Base-by-base conservation (phyloP, 352 stramenopile genomes). In the Pythium grandisporangium region DNA sequence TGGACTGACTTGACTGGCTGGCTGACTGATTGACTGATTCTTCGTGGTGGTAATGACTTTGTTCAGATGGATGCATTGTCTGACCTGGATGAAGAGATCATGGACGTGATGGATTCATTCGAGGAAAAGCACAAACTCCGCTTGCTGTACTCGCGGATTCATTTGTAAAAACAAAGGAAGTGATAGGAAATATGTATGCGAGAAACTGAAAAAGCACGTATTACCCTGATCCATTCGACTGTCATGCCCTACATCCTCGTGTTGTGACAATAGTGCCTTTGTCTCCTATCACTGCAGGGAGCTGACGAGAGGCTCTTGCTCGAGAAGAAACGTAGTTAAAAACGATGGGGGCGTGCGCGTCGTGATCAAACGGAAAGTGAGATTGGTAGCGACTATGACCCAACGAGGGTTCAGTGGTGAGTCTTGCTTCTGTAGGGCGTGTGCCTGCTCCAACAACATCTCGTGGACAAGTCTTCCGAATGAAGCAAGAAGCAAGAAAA, bases 321-420 rank as follows among this genome's bases (percentile, higher is more conserved):
- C 69, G 34, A 83, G 59, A 21, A 88, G 46, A 38, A 85, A 85
- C 40, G 74, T 82, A 25, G 71, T 85, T 39, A 84, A 58, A 41
- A 85, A 88, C 13, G 62, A 33, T 8, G 71, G 69, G 25, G 71
- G 71, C 25, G 52, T 63, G 16, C 69, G 69, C 49, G 69, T 72
- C 12, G 74, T 87, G 23, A 75, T 55, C 10, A 88, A 45, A 27
- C 64, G 61, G 44, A 84, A 70, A 2, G 84, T 65, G 29, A 88
- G 46, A 23, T 70, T 63, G 42, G 68, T 61, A 17, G 59, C 74
- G 14, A 61, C 70, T 25, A 79, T 48, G 13, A 84, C 42, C 32
- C 64, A 64, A 22, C 60, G 50, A 42, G 62, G 34, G 13, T 35
- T 30, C 38, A 41, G 53, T 57, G 48, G 4, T 17, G 29, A 37